A percentile compares a stretch with the other conserved stretches of the same genome.
Evolutionary conservation across 495 filamentous ascomycete species (phyloP).

Genomic region (Beverwykella pulmonaria): DNA sequence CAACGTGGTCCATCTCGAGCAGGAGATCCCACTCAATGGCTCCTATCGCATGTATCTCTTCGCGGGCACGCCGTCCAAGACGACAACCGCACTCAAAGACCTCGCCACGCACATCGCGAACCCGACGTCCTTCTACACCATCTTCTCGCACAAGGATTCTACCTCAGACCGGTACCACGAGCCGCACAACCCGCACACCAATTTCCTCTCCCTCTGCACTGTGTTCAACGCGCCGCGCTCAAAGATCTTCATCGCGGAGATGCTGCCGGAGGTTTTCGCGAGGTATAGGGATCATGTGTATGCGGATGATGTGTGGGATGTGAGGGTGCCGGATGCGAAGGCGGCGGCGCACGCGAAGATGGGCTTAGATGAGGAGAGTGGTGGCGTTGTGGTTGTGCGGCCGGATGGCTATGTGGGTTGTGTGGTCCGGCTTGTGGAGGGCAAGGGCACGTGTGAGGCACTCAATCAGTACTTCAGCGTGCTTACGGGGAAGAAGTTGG

Average conservation of each 20-base stretch:
- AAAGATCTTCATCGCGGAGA: slow-evolving; percentile 63
- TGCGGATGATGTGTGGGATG: slow-evolving; percentile 80
- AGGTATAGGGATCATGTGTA: slow-evolving; percentile 84
- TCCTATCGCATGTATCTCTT: slow-evolving; percentile 86
- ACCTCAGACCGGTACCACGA: slow-evolving; percentile 74
- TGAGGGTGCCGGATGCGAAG: slow-evolving; percentile 64
- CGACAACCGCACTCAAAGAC: slow-evolving; percentile 65
- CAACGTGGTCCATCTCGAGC: slow-evolving; percentile 84
- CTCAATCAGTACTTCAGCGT: slow-evolving; percentile 79
- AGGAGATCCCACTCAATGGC: slow-evolving; percentile 84
- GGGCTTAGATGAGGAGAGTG: slow-evolving; percentile 71
- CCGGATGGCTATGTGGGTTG: slow-evolving; percentile 86
- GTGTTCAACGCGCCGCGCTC: slow-evolving; percentile 68
- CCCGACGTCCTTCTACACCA: slow-evolving; percentile 68
- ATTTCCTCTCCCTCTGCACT: slow-evolving; percentile 76
- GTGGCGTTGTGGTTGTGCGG: slow-evolving; percentile 77
- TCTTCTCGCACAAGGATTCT: slow-evolving; percentile 55
- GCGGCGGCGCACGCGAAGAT: slow-evolving; percentile 85
- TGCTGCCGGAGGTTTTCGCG: slow-evolving; percentile 59
- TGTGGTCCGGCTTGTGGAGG: slow-evolving; percentile 71
- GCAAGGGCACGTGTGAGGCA: slow-evolving; percentile 75
- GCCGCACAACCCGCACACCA: slow-evolving; percentile 77
- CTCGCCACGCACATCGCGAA: slow-evolving; percentile 65
- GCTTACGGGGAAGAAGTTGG: slow-evolving; percentile 52
- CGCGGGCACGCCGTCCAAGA: slow-evolving; percentile 65